These are phyloP conservation scores for Fusarium coffeatum DNA, from an alignment of 2,329 filamentous ascomycete genomes.

Conservation along the genomic window DNA sequence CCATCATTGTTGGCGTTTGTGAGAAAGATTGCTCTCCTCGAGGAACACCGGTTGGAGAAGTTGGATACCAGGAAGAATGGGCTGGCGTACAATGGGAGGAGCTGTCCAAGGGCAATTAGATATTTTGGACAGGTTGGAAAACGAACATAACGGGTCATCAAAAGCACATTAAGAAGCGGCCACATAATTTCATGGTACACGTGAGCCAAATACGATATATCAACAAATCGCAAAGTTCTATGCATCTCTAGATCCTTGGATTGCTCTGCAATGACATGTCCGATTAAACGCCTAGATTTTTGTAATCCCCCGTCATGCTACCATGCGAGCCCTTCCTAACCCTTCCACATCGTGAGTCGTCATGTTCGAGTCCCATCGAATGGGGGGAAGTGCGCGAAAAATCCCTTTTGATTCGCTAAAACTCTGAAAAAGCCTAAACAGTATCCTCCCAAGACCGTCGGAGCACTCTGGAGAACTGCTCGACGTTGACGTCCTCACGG, in stretches of 20 bases:
- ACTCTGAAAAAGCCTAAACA: slow-evolving; percentile 45
- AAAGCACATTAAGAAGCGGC: slow-evolving; percentile 11
- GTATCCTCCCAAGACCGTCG: slow-evolving; percentile 85
- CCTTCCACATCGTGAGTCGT: slow-evolving; percentile 46
- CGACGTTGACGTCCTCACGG: slow-evolving; percentile 92
- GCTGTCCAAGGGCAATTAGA: slow-evolving; percentile 56
- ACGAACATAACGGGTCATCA: slow-evolving; percentile 21
- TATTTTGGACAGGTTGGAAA: not conserved
- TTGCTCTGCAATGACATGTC: slow-evolving; percentile 53
- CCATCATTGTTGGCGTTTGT: slow-evolving; percentile 88
- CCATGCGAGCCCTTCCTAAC: slow-evolving; percentile 45
- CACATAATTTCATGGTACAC: slow-evolving; percentile 11
- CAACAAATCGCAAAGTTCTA: slow-evolving; percentile 48
- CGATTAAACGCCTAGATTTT: slow-evolving; percentile 53
- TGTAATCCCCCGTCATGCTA: slow-evolving; percentile 48
- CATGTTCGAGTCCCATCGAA: slow-evolving; percentile 46
- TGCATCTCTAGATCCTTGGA: slow-evolving; percentile 49
- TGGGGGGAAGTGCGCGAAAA: slow-evolving; percentile 37
- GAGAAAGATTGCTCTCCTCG: slow-evolving; percentile 77
- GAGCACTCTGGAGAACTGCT: slow-evolving; percentile 84
- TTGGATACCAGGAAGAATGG: slow-evolving; percentile 94
- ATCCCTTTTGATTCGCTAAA: slow-evolving; percentile 33
- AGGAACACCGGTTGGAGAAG: slow-evolving; percentile 68
- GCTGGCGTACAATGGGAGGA: slow-evolving; percentile 99
- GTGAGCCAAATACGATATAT: slow-evolving; percentile 31